Conservation (phyloP, 768 basidiomycete genomes). For the Lactarius psammicola region DNA sequence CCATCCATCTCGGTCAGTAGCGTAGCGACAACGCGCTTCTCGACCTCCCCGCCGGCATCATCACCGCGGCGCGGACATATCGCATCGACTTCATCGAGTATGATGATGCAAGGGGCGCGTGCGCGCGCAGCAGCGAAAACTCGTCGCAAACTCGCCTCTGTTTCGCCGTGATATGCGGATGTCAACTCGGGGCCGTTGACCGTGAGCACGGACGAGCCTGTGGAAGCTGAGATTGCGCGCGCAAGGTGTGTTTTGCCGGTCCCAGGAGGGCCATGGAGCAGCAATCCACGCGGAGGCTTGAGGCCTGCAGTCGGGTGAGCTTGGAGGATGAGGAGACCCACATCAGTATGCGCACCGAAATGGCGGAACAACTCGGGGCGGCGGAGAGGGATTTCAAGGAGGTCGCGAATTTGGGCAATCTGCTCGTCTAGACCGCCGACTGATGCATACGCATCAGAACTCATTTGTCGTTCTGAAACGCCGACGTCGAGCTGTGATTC, state of each 20-base stretch:
- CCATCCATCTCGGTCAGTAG: constrained; percentile 94
- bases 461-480: constrained; percentile 43
- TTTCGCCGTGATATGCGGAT: constrained; percentile 96
- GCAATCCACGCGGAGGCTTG: constrained; percentile 94
- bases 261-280: constrained; percentile 94
- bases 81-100: constrained; percentile 95
- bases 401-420: constrained; percentile 79
- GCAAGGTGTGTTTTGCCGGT: constrained; percentile 98
- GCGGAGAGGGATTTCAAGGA: constrained; percentile 82
- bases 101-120: constrained; percentile 87
- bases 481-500: constrained; percentile 33
- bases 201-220: constrained; percentile 82
- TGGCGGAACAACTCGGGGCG: constrained; percentile 78
- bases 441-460: constrained; percentile 64
- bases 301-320: constrained; percentile 51
- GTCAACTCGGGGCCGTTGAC: constrained; percentile 95
- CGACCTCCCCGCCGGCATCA: constrained; percentile 89
- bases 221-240: constrained; percentile 87
- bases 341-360: constrained; percentile 48
- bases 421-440: constrained; percentile 90
- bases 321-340: neutral
- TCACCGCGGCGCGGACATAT: constrained; percentile 90
- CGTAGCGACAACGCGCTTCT: constrained; percentile 93
- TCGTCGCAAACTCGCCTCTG: constrained; percentile 84
- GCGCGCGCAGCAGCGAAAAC: constrained; percentile 83